Evolutionary conservation across 2,329 filamentous ascomycete genomes (phyloP), one percentile per base, ranked within the genome.

Genomic region (Microcyclospora tardicrescens): DNA sequence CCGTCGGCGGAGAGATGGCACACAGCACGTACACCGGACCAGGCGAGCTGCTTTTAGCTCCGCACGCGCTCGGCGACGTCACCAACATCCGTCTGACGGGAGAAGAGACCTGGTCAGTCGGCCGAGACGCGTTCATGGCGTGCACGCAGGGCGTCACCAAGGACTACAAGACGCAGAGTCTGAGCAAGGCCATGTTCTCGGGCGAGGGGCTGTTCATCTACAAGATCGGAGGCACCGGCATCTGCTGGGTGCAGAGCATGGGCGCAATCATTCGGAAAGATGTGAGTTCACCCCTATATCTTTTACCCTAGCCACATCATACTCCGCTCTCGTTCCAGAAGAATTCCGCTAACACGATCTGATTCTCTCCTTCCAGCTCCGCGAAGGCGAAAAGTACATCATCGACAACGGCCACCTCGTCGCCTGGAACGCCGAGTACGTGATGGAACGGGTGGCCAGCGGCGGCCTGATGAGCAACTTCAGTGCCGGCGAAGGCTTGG

Each of bases 251-350:
- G 34, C 83, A 84, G 8, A 93, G 84, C 54, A 91, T 98, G 53
- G 91, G 91, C 6, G 91, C 91, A 5, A 94, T 98, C 44, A 84
- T 96, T 45, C 74, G 82, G 54, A 96, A 96, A 65, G 86, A 95
- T 59, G 84, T 93, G 58, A 67, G 81, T 72, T 35, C 30, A 30
- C 13, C 13, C 14, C 16, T 16, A 16, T 13, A n/a, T 28, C 36
- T 24, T 10, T 28, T 24, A 15, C n/a, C 15, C 13, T 8, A 28
- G n/a, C n/a, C n/a, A n/a, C n/a, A n/a, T n/a, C n/a, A n/a, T n/a
- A n/a, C n/a, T n/a, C n/a, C n/a, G n/a, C n/a, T n/a, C n/a, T 36
- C 10, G 15, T 16, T 13, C 13, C 11, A 33, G 15, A 15, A 2
- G 9, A 34, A 33, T 13, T 5, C 5, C 34, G 32, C 37, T 46